phyloP scores from a whole-genome alignment of 2,329 filamentous ascomycete species.

The Colletotrichum chrysophilum region DNA sequence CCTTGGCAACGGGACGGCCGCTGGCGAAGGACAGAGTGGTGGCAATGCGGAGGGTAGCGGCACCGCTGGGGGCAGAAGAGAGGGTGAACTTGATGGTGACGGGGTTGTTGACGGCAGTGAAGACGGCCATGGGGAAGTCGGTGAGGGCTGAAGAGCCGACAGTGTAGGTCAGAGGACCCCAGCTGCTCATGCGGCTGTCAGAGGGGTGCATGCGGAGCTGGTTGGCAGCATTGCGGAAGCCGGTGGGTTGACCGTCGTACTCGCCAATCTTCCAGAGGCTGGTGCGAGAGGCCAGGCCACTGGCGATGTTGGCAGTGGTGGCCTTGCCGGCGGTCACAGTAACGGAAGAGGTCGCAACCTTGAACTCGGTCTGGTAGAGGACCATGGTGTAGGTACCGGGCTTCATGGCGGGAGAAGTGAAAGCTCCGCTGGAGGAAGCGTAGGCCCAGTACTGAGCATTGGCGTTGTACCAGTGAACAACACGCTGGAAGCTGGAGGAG shows the following conservation, averaged over 20 bases:
- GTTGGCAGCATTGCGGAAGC: slow-evolving; percentile 71
- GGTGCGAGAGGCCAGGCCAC: slow-evolving; percentile 46
- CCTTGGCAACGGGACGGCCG: slow-evolving; percentile 59
- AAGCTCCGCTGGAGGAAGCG: slow-evolving; percentile 57
- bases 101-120: slow-evolving; percentile 64
- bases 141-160: slow-evolving; percentile 57
- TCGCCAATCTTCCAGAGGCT: slow-evolving; percentile 69
- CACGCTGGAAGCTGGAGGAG: slow-evolving; percentile 53
- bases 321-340: slow-evolving; percentile 54
- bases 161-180: slow-evolving; percentile 66
- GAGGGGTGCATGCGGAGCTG: slow-evolving; percentile 73
- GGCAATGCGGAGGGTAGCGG: slow-evolving; percentile 66
- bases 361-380: slow-evolving; percentile 64
- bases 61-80: slow-evolving; percentile 47
- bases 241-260: slow-evolving; percentile 68
- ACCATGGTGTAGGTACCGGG: slow-evolving; percentile 73
- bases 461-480: slow-evolving; percentile 70
- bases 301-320: slow-evolving; percentile 55
- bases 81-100: slow-evolving; percentile 67
- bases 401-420: slow-evolving; percentile 70
- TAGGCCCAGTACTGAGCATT: slow-evolving; percentile 70
- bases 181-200: slow-evolving; percentile 66
- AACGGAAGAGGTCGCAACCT: slow-evolving; percentile 55
- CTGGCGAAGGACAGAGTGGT: slow-evolving; percentile 69
- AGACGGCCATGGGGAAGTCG: slow-evolving; percentile 70